A percentile compares a stretch with the other conserved stretches of the same genome.
These are phyloP conservation scores for Ophiostoma sp. DNA, from an alignment of 2,329 filamentous ascomycete species.

Conservation along the genomic window DNA sequence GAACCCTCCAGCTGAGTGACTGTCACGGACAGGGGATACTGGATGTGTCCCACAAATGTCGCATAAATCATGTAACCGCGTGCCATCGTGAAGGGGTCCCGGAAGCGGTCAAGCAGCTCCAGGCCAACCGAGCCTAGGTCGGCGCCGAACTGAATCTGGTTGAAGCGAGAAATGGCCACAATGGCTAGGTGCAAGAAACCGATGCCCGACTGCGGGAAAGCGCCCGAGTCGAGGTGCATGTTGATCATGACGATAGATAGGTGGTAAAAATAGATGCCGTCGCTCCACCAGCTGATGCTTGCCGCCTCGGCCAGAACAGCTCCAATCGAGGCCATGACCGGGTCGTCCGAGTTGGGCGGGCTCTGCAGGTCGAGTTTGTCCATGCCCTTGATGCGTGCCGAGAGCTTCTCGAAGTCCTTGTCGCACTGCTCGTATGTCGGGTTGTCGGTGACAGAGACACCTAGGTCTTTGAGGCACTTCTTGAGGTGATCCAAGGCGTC, in stretches of 20 bases:
- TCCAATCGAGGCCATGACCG: constrained; percentile 62
- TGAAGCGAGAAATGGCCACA: constrained; percentile 68
- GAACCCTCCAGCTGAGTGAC: constrained; percentile 63
- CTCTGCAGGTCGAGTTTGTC: constrained; percentile 51
- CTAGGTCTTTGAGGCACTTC: constrained; percentile 69
- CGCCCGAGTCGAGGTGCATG: constrained; percentile 62
- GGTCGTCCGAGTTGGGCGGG: constrained; percentile 48
- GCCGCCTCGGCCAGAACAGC: constrained; percentile 70
- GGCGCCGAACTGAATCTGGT: constrained; percentile 66
- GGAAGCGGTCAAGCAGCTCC: constrained; percentile 62
- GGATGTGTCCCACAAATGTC: constrained; percentile 69
- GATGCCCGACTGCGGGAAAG: constrained; percentile 68
- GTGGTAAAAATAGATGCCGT: constrained; percentile 71
- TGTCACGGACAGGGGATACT: constrained; percentile 60
- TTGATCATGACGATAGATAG: constrained; percentile 66
- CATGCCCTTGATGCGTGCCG: constrained; percentile 59
- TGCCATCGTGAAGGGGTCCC: constrained; percentile 65
- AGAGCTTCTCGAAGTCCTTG: constrained; percentile 64
- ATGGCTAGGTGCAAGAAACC: constrained; percentile 68
- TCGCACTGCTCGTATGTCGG: constrained; percentile 78
- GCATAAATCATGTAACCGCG: constrained; percentile 69
- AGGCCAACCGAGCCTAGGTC: constrained; percentile 65
- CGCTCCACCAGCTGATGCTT: constrained; percentile 71
- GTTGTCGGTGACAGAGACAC: constrained; percentile 63
- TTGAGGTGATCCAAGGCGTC: constrained; percentile 70